These are phyloP conservation scores for Botrytis porri DNA, from an alignment of 2,329 filamentous ascomycete genomes.

Conservation along the genomic window DNA sequence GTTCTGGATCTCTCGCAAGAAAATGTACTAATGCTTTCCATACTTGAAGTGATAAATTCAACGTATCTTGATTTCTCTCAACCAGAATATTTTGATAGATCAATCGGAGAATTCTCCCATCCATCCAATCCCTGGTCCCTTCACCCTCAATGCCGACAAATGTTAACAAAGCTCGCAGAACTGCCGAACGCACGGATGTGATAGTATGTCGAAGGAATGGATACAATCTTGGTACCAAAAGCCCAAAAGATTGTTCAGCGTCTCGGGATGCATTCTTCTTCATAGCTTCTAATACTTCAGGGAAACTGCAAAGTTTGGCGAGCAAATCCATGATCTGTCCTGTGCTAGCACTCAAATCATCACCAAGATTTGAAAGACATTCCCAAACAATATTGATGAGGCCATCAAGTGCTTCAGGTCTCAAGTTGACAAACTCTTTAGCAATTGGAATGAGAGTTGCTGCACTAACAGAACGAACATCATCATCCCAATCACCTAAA, in stretches of 20 bases:
- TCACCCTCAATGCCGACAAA: conserved; percentile 85
- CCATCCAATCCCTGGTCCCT: conserved; percentile 83
- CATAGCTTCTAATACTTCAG: conserved; percentile 90
- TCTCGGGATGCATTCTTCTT: conserved; percentile 81
- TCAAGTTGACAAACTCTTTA: conserved; percentile 85
- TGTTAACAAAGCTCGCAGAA: conserved; percentile 86
- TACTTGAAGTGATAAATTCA: conserved; percentile 79
- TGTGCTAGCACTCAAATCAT: conserved; percentile 94
- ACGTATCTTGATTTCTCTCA: conserved; percentile 80
- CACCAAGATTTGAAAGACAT: conserved; percentile 92
- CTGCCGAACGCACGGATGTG: conserved; percentile 88
- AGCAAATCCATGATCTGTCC: conserved; percentile 98
- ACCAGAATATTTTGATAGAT: conserved; percentile 95
- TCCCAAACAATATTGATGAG: conserved; percentile 97
- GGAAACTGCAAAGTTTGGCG: conserved; percentile 92
- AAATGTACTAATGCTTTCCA: conserved; percentile 76
- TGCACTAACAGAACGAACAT: conserved; percentile 93
- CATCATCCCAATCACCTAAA: conserved; percentile 84
- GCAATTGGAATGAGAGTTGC: conserved; percentile 97
- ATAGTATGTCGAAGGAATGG: conserved; percentile 97
- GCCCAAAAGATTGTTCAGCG: conserved; percentile 83
- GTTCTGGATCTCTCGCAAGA: conserved; percentile 58
- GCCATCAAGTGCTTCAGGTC: conserved; percentile 71
- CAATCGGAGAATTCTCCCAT: conserved; percentile 80
- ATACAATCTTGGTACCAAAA: conserved; percentile 89